phyloP scores from a whole-genome alignment of 108 stramenopile species.

The Discostella stelligeroides region DNA sequence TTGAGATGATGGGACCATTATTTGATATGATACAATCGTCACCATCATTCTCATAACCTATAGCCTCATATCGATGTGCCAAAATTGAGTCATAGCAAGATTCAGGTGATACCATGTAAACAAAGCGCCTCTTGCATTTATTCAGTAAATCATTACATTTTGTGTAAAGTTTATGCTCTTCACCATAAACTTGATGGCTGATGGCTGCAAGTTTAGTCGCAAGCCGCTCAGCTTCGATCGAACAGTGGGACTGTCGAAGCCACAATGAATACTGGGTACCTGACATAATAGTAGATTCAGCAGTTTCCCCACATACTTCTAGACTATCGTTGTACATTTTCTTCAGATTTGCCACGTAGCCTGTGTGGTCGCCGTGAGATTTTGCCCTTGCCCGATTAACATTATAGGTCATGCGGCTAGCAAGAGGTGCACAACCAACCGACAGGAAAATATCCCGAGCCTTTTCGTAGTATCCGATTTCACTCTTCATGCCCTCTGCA shows the following conservation, averaged over 20 bases:
- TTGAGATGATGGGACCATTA: conserved; percentile 2
- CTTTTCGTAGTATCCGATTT: not conserved
- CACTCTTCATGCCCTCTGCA: not conserved
- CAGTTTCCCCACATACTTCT: not conserved
- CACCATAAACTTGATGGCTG: conserved; percentile 5
- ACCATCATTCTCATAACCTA: conserved; percentile 1
- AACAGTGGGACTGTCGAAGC: not conserved
- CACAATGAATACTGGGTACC: not conserved
- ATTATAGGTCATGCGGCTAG: too few species aligned
- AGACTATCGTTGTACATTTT: not conserved
- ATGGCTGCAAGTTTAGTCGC: not conserved
- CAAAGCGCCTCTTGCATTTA: not conserved
- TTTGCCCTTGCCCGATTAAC: too few species aligned
- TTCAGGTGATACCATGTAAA: not conserved
- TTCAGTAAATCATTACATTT: not conserved
- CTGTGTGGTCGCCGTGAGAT: too few species aligned
- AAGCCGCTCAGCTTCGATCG: conserved; percentile 15
- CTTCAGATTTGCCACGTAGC: not conserved
- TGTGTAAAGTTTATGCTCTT: not conserved
- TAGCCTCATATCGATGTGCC: not conserved
- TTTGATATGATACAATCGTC: not conserved
- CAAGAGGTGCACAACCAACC: too few species aligned
- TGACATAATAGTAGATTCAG: not conserved
- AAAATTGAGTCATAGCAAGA: too few species aligned
- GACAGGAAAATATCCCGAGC: not conserved